phyloP scores from a whole-genome alignment of 148 eudicot species.

The Suaeda aralocaspica region DNA sequence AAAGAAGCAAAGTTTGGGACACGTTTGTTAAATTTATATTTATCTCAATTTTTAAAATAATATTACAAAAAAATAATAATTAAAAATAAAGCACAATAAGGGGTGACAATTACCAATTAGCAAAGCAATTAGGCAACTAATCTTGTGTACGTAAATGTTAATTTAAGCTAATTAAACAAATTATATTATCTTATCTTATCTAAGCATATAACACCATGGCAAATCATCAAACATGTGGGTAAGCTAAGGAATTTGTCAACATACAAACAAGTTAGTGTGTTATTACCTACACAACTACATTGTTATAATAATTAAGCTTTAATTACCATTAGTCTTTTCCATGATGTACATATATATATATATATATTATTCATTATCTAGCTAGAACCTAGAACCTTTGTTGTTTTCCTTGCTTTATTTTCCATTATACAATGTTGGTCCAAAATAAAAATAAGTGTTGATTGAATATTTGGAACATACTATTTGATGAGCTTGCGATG shows the following conservation, averaged over 20 bases:
- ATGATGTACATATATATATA: neutral
- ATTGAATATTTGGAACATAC: neutral
- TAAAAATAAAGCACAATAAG: neutral
- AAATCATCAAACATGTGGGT: slow-evolving; percentile 10
- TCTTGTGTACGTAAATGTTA: neutral
- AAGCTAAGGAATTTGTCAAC: slow-evolving; percentile 13
- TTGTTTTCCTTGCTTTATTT: neutral
- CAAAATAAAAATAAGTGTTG: neutral
- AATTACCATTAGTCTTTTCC: slow-evolving; percentile 16
- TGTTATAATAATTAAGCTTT: slow-evolving; percentile 22
- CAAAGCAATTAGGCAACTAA: slow-evolving; percentile 11
- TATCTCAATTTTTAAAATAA: neutral
- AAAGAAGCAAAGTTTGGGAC: slow-evolving; percentile 23
- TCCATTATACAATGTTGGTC: neutral
- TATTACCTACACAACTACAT: slow-evolving; percentile 9
- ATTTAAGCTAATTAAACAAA: no score
- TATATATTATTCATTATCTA: slow-evolving; percentile 3
- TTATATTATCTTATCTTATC: slow-evolving; percentile 6
- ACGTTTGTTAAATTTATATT: slow-evolving; percentile 13
- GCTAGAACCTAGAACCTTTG: neutral
- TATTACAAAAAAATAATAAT: no score
- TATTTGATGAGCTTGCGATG: neutral
- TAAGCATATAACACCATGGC: slow-evolving; percentile 17
- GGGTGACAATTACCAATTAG: slow-evolving; percentile 1
- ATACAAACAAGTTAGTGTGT: slow-evolving; percentile 19